Conservation (phyloP, 371 early-diverging fungal species). For the Batkoa obscura region DNA sequence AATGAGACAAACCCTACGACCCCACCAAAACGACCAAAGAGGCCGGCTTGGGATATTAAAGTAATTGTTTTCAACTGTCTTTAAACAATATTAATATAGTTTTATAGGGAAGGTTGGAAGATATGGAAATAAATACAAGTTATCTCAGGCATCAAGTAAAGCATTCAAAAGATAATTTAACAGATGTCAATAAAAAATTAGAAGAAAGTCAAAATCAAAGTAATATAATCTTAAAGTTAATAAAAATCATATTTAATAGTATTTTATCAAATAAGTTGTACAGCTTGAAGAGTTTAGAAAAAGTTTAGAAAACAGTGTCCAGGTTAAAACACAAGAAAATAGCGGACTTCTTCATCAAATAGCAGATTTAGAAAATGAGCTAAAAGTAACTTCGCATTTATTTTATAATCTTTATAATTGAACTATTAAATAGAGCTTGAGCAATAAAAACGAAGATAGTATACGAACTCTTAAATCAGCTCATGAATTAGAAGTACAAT, state of each 20-base stretch:
- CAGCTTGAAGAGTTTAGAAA: too few relatives aligned
- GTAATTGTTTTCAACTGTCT: background rate
- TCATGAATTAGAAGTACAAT: background rate
- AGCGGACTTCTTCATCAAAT: constrained; percentile 10
- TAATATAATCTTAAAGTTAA: constrained; percentile 6
- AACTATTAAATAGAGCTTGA: constrained; percentile 22
- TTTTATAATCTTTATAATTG: constrained; percentile 20
- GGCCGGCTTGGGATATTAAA: constrained; percentile 1
- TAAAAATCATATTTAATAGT: background rate
- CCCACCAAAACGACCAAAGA: background rate
- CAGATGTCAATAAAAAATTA: constrained; percentile 11
- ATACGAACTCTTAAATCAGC: background rate
- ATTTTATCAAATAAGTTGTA: background rate
- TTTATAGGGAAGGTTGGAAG: constrained; percentile 31
- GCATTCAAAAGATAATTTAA: constrained; percentile 13
- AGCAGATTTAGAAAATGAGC: constrained; percentile 13
- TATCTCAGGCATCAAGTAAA: constrained; percentile 13
- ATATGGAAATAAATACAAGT: constrained; percentile 24
- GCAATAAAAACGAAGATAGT: constrained; percentile 17
- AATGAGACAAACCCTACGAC: background rate
- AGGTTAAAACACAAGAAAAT: too few relatives aligned
- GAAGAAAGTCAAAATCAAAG: constrained; percentile 14
- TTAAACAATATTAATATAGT: background rate
- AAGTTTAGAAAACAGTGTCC: too few relatives aligned
- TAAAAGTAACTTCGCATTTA: constrained; percentile 19